These are phyloP conservation scores for Eragrostis curvula DNA, from an alignment of 176 grass and related monocot genomes.

Conservation along the genomic window DNA sequence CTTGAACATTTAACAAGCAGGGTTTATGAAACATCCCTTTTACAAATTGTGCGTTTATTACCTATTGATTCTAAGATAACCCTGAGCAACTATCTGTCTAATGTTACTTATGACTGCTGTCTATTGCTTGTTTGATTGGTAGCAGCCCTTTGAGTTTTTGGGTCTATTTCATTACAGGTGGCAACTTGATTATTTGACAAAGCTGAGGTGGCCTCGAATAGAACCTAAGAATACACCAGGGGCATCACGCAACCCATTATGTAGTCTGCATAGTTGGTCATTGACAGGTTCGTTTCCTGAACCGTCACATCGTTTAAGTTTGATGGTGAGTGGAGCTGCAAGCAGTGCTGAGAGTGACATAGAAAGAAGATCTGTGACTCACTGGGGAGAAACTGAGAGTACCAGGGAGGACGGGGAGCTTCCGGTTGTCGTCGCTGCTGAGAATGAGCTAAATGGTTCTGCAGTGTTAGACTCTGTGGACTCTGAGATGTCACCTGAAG, in stretches of 20 bases:
- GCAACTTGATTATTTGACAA: slow-evolving; percentile 87
- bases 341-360: slow-evolving; percentile 64
- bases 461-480: slow-evolving; percentile 29
- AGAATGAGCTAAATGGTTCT: slow-evolving; percentile 40
- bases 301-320: slow-evolving; percentile 46
- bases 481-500: slow-evolving; percentile 49
- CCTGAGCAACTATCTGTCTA: slow-evolving; percentile 6
- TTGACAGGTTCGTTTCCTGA: slow-evolving; percentile 56
- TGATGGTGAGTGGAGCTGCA: slow-evolving; percentile 52
- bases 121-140: slow-evolving; percentile 34
- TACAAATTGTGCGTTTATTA: slow-evolving; percentile 23
- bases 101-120: slow-evolving; percentile 37
- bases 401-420: slow-evolving; percentile 91
- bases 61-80: slow-evolving; percentile 39
- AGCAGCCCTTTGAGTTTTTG: slow-evolving; percentile 51
- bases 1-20: slow-evolving; percentile 43
- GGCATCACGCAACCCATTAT: slow-evolving; percentile 70
- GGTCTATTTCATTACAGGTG: slow-evolving; percentile 87
- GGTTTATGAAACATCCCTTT: slow-evolving; percentile 29
- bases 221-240: slow-evolving; percentile 79
- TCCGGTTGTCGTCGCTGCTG: slow-evolving; percentile 42
- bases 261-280: slow-evolving; percentile 85
- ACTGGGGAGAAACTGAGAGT: slow-evolving; percentile 85
- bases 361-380: slow-evolving; percentile 76
- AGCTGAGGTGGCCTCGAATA: slow-evolving; percentile 90